Evolutionary conservation across 2,329 filamentous ascomycete genomes (phyloP).

Genomic region (Fusarium solani-melongenae): DNA sequence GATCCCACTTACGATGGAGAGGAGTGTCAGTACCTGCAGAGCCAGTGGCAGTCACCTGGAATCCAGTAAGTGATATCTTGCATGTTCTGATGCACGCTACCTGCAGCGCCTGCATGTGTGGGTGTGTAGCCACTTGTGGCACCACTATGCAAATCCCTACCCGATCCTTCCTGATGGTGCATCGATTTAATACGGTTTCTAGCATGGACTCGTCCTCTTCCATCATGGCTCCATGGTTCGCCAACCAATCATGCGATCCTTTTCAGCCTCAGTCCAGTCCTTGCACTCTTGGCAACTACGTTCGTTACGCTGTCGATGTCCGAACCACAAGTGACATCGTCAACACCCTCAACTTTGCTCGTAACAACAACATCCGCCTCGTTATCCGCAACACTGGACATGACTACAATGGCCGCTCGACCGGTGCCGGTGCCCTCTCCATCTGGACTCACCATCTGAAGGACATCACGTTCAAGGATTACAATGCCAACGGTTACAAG

Average conservation of each 20-base stretch:
- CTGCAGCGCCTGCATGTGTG: background rate
- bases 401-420: conserved; percentile 49
- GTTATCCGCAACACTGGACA: conserved; percentile 49
- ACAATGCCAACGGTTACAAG: conserved; percentile 56
- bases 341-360: conserved; percentile 51
- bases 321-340: conserved; percentile 45
- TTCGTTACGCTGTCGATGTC: conserved; percentile 53
- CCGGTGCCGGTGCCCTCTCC: conserved; percentile 53
- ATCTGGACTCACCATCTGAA: conserved; percentile 55
- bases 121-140: background rate
- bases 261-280: conserved; percentile 50
- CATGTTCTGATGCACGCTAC: background rate
- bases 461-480: conserved; percentile 53
- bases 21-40: conserved; percentile 53
- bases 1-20: conserved; percentile 56
- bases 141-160: background rate
- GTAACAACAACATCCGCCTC: conserved; percentile 50
- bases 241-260: conserved; percentile 53
- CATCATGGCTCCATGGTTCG: conserved; percentile 53
- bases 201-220: conserved; percentile 53
- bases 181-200: background rate
- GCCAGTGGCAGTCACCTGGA: conserved; percentile 48
- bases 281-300: conserved; percentile 58
- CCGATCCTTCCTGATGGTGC: background rate
- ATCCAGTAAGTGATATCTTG: conserved; percentile 47